phyloP scores from a whole-genome alignment of 805 yeast genomes.

The Monosporozyma unispora region DNA sequence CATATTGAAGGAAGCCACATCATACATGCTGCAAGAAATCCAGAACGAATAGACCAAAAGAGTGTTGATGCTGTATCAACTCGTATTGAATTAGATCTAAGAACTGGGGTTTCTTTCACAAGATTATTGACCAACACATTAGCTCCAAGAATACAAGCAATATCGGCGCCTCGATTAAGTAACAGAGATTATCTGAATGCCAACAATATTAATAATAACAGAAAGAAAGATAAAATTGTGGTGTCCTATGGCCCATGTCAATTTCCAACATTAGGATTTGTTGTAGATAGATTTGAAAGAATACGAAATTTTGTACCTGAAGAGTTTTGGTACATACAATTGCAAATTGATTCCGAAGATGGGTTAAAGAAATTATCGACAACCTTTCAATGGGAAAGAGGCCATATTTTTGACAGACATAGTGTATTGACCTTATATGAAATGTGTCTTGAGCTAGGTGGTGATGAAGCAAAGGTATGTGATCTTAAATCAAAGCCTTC shows the following conservation, averaged over 20 bases:
- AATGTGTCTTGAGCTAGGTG: slow-evolving; percentile 42
- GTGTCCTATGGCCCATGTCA: slow-evolving; percentile 89
- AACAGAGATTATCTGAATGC: not conserved
- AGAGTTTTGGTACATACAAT: slow-evolving; percentile 65
- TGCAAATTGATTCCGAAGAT: slow-evolving; percentile 37
- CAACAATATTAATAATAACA: slow-evolving; percentile 1
- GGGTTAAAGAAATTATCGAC: slow-evolving; percentile 23
- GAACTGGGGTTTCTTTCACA: slow-evolving; percentile 87
- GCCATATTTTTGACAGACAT: slow-evolving; percentile 63
- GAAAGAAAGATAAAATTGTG: slow-evolving; percentile 16
- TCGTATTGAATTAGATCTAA: slow-evolving; percentile 75
- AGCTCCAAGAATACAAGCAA: slow-evolving; percentile 20
- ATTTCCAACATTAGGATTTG: slow-evolving; percentile 93
- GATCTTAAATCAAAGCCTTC: slow-evolving; percentile 54
- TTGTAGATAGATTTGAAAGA: slow-evolving; percentile 81
- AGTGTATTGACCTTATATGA: slow-evolving; percentile 58
- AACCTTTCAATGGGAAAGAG: slow-evolving; percentile 62
- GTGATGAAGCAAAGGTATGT: slow-evolving; percentile 42
- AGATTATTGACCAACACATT: slow-evolving; percentile 53
- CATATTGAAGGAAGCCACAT: slow-evolving; percentile 77
- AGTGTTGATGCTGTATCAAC: slow-evolving; percentile 80
- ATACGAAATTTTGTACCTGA: slow-evolving; percentile 67
- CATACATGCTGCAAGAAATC: slow-evolving; percentile 61
- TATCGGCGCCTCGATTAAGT: not conserved
- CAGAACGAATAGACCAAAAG: slow-evolving; percentile 51